These are phyloP conservation scores for Hibiscus tridactylites DNA, from an alignment of 345 rosid species.

Conservation along the genomic window DNA sequence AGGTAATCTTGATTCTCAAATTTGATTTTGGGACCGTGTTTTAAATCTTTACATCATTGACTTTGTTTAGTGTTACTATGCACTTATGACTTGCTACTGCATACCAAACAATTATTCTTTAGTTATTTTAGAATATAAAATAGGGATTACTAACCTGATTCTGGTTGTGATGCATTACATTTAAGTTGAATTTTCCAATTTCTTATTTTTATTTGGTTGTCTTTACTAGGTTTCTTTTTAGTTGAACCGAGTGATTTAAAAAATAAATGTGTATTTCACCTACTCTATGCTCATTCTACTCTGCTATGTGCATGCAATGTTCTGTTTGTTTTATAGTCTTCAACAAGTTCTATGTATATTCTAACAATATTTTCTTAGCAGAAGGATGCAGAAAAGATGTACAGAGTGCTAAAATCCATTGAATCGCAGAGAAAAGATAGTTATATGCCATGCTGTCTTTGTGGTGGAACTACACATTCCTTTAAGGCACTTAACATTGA, in stretches of 20 bases:
- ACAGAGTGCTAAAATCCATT: slow-evolving; percentile 33
- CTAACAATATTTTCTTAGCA: slow-evolving; percentile 22
- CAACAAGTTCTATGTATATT: background rate
- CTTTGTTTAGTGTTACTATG: background rate
- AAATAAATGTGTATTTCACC: background rate
- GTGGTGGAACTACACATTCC: slow-evolving; percentile 44
- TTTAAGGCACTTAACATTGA: slow-evolving; percentile 46
- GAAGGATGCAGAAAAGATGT: slow-evolving; percentile 68
- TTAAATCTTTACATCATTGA: background rate
- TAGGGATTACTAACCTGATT: background rate
- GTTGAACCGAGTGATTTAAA: background rate
- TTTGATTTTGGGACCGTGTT: background rate
- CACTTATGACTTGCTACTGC: background rate
- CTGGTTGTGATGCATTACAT: background rate
- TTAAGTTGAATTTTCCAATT: background rate
- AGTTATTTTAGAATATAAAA: background rate
- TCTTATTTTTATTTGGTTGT: background rate
- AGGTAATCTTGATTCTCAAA: background rate
- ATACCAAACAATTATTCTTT: background rate
- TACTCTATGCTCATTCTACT: background rate
- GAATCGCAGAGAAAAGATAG: slow-evolving; percentile 26
- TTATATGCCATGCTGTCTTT: slow-evolving; percentile 39
- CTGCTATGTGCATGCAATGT: background rate
- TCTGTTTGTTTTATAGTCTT: background rate
- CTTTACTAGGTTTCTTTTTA: background rate